Conservation (phyloP, 129 eudicot species). For the Escallonia herrerae region DNA sequence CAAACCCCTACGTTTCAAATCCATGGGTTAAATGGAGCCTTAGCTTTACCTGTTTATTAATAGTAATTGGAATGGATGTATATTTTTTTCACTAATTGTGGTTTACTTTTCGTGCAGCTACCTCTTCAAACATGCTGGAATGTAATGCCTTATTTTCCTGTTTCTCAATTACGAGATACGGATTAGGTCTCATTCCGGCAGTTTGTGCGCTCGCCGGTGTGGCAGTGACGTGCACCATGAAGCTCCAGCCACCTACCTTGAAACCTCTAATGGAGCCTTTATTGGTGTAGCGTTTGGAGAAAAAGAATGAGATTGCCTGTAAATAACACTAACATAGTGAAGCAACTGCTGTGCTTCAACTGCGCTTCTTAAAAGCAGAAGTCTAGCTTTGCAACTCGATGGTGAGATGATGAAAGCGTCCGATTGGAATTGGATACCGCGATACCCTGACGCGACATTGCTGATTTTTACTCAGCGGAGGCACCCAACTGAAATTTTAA, state of each 20-base stretch:
- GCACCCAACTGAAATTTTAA: too few species aligned
- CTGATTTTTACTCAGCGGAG: too few species aligned
- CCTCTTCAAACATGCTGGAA: conserved; percentile 20
- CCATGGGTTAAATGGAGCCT: too few species aligned
- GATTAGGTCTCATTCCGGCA: conserved; percentile 77
- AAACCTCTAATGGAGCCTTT: conserved; percentile 51
- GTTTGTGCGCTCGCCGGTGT: conserved; percentile 59
- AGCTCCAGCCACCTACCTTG: conserved; percentile 42
- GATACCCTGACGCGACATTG: too few species aligned
- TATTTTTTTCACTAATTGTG: neutral
- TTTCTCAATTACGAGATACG: conserved; percentile 59
- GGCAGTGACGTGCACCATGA: conserved; percentile 59
- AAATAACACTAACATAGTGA: too few species aligned
- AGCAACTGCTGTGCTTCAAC: neutral
- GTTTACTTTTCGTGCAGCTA: conserved; percentile 27
- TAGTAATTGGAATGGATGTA: too few species aligned
- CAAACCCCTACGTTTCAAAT: too few species aligned
- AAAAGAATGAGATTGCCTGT: neutral
- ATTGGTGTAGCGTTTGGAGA: conserved; percentile 29
- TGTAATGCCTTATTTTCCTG: conserved; percentile 11
- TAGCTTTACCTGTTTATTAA: too few species aligned
- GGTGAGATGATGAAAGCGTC: too few species aligned
- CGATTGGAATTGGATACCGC: too few species aligned
- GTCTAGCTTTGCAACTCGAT: too few species aligned
- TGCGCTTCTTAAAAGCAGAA: too few species aligned